Base-by-base conservation (phyloP, 257 asterid species). In the Scutellaria galericulata region DNA sequence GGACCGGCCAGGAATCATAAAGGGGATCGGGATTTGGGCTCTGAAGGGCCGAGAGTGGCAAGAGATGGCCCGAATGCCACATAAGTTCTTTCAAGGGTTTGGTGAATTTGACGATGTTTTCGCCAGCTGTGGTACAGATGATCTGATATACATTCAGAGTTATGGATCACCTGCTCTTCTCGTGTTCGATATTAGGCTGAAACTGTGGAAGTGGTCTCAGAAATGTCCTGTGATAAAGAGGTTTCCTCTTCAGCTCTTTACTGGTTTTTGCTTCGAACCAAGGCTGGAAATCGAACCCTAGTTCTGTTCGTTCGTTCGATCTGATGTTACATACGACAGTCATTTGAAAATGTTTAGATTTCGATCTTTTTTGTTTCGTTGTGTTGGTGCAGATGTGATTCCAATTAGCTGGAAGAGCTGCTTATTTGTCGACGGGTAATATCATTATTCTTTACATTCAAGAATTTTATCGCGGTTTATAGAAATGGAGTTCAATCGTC, bases 51-150 rank as follows among this genome's bases (percentile, higher is more conserved):
- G 85, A 56, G 90, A 81, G 64, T 95, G 96, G 96, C 86, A 84
- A 51, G 96, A 92, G 75, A 80, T 92, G 12, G 83, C 92, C 3
- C 83, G 97, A 31, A 92, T 95, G 98, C 97, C 98, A 0, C 98
- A 90, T 6, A 90, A 80, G 77, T 81, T 59, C 54, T 95, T 92
- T 56, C 99, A 95, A 75, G 98, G 99, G 14, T 95, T 95, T 56
- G 99, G 99, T 2, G 99, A 95, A 83, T 75, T 92, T 13, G 97
- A 95, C 50, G 99, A 95, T 50, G 98, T 95, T 45, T 95, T 95
- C 64, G 96, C 97, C 8, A 90, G 99, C 82, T 85, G 98, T 14
- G 98, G 99, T 39, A 84, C 86, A 0, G 95, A 86, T n/a, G 92
- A 87, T 47, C 85, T 92, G 45, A 73, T 95, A 22, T 95, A 95